Evolutionary conservation across 73 alveolate species (phyloP).

Genomic region (Paramecium tetraurelia): DNA sequence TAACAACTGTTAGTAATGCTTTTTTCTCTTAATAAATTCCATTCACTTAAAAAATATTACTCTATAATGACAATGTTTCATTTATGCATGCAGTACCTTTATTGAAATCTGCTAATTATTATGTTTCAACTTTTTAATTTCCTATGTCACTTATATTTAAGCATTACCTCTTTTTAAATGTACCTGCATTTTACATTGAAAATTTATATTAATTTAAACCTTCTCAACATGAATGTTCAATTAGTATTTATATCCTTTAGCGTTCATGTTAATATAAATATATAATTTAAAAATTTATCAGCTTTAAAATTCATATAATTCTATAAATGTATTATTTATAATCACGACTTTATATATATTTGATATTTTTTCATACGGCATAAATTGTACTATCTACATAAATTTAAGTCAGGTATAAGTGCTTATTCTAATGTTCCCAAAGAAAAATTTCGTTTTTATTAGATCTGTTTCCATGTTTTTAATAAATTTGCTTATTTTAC

Average conservation of each 20-base stretch:
- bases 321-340: neutral
- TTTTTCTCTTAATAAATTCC: neutral
- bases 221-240: neutral
- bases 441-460: too few relatives aligned
- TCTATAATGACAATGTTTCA: neutral
- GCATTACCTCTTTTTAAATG: neutral
- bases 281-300: neutral
- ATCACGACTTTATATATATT: neutral
- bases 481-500: too few relatives aligned
- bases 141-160: neutral
- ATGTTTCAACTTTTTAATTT: constrained; percentile 5
- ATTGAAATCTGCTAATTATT: neutral
- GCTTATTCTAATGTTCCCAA: too few relatives aligned
- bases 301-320: neutral
- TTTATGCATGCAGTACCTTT: neutral
- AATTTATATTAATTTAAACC: neutral
- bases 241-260: neutral
- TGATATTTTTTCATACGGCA: too few relatives aligned
- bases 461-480: too few relatives aligned
- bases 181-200: neutral
- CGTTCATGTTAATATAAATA: neutral
- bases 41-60: neutral
- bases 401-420: too few relatives aligned
- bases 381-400: too few relatives aligned
- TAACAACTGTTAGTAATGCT: neutral